Conservation (phyloP, 139 green algal genomes). For the Medakamo hakoo region DNA sequence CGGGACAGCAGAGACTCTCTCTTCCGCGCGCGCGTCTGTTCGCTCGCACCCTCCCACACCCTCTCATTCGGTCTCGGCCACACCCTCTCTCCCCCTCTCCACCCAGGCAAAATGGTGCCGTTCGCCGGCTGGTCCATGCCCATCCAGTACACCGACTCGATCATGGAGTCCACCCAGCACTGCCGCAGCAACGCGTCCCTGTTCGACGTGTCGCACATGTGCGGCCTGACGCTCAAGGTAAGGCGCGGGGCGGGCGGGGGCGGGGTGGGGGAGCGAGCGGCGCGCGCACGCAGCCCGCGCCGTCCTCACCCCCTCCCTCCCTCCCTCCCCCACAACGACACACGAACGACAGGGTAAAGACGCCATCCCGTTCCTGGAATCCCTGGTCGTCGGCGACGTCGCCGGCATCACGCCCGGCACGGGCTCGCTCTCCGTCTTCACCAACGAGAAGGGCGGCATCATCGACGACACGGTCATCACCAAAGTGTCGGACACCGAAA, state of each 20-base stretch:
- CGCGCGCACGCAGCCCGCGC: no score
- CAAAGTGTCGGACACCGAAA: conserved; percentile 37
- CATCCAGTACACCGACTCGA: conserved; percentile 95
- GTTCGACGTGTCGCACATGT: conserved; percentile 99
- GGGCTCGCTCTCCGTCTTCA: conserved; percentile 77
- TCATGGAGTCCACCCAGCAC: conserved; percentile 86
- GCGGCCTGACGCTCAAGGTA: conserved; percentile 77
- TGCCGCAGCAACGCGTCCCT: conserved; percentile 71
- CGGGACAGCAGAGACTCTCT: no score
- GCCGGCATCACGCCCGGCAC: conserved; percentile 57
- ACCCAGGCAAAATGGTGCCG: conserved; percentile 85
- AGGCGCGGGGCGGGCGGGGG: not conserved
- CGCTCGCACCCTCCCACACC: no score
- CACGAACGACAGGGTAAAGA: conserved; percentile 91
- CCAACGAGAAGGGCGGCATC: conserved; percentile 94
- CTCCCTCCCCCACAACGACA: not conserved
- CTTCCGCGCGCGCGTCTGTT: no score
- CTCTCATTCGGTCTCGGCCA: no score
- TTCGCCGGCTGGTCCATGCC: conserved; percentile 97
- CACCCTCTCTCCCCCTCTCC: not conserved
- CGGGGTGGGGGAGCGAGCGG: not conserved
- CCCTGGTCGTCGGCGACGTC: conserved; percentile 84
- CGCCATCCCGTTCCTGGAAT: conserved; percentile 78
- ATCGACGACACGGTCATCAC: conserved; percentile 83
- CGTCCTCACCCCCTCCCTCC: not conserved